Evolutionary conservation across 208 protist genomes (phyloP).

Genomic region (Acanthamoeba lenticulata): DNA sequence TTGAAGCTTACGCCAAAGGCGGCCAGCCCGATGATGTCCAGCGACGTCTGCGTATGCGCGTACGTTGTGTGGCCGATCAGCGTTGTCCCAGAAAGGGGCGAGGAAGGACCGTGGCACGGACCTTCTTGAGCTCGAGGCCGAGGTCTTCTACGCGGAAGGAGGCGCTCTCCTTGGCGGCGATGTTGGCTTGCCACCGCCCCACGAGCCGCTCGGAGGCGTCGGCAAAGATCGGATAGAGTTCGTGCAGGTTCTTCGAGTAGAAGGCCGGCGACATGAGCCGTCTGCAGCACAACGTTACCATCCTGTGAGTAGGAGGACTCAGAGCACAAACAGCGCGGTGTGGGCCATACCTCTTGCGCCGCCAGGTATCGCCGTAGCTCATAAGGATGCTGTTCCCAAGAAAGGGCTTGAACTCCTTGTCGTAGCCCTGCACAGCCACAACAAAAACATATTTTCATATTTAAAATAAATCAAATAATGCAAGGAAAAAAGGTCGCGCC

Average conservation of each 20-base stretch:
- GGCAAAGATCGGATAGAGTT: neutral
- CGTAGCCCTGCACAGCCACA: neutral
- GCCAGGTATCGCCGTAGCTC: conserved; percentile 1
- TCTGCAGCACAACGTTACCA: neutral
- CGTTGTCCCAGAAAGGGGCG: neutral
- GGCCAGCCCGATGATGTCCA: neutral
- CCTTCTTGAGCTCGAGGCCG: neutral
- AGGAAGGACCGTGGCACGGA: neutral
- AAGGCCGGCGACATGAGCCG: neutral
- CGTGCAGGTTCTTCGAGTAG: neutral
- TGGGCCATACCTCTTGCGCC: neutral
- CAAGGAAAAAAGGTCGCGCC: neutral
- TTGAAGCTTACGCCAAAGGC: neutral
- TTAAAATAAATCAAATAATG: neutral
- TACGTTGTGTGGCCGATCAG: neutral
- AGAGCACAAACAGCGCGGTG: neutral
- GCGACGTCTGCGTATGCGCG: neutral
- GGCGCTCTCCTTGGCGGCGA: neutral
- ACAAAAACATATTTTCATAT: neutral
- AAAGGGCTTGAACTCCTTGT: conserved; percentile 1
- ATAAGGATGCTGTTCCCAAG: neutral
- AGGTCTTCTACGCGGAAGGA: neutral
- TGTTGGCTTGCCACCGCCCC: neutral
- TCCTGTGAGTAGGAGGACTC: neutral
- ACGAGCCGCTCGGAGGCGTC: neutral